Conservation (phyloP, 2,329 filamentous ascomycete genomes). For the Zymoseptoria tritici region DNA sequence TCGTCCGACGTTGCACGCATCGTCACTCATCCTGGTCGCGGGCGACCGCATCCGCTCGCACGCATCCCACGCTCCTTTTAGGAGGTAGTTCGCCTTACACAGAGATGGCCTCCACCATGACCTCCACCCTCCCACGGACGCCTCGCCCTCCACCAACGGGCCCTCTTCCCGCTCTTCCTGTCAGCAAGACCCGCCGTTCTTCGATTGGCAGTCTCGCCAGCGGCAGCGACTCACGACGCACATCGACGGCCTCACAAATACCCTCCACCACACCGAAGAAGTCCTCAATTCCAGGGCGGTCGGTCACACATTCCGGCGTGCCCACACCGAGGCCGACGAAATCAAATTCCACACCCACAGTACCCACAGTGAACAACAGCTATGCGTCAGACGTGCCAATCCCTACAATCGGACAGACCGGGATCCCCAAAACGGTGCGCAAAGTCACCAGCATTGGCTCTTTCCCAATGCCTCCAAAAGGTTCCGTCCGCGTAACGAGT, state of each 20-base stretch:
- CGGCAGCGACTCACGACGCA: constrained; percentile 14
- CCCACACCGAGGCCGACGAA: constrained; percentile 36
- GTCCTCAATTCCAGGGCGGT: constrained; percentile 25
- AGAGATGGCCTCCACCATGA: constrained; percentile 11
- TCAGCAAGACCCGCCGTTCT: constrained; percentile 59
- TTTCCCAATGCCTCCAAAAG: constrained; percentile 81
- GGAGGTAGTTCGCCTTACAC: background rate
- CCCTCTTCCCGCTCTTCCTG: constrained; percentile 66
- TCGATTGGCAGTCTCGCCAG: constrained; percentile 47
- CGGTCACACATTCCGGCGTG: constrained; percentile 45
- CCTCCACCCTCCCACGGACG: constrained; percentile 54
- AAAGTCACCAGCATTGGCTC: constrained; percentile 91
- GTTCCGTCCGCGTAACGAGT: constrained; percentile 50
- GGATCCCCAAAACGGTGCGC: constrained; percentile 56
- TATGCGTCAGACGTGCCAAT: constrained; percentile 28
- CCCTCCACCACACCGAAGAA: constrained; percentile 30
- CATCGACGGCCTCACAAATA: constrained; percentile 23
- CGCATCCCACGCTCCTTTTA: background rate
- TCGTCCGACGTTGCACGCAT: background rate
- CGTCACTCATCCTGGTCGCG: background rate
- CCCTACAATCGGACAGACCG: constrained; percentile 5
- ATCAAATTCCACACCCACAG: constrained; percentile 47
- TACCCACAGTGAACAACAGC: constrained; percentile 43
- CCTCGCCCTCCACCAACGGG: constrained; percentile 61
- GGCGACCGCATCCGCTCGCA: background rate